Base-by-base conservation (phyloP, 352 stramenopile genomes). In the Phytophthora meadii region DNA sequence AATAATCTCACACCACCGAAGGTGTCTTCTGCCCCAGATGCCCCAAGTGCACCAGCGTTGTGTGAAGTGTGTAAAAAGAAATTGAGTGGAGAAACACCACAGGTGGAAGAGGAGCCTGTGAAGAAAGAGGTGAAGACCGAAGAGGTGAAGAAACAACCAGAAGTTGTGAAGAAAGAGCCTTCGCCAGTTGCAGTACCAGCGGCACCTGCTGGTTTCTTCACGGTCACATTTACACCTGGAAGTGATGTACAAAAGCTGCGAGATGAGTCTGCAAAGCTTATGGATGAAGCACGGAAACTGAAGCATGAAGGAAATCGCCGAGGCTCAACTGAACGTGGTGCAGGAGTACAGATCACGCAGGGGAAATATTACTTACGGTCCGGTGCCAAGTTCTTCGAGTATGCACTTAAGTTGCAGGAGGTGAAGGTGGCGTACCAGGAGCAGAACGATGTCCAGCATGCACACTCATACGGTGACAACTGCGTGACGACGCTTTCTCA, bases 251-350 rank as follows among this genome's bases (percentile, higher is more conserved):
- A 72, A 24, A 86, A 84, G 17, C 54, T 94, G 52, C 76, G 76
- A 14, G 60, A 65, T 17, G 76, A 89, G 25, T 85, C 76, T 12
- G 66, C 54, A 6, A 76, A 76, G 54, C 56, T 94, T 14, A 88
- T 88, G 56, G 75, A 90, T 4, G 77, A 93, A 58, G 86, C 86
- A 37, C 70, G 84, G 32, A 78, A 73, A 54, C 72, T 96, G 3
- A 96, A 96, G 57, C 88, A 96, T 62, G 83, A 93, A 62, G 88
- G 88, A 24, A 92, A 96, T 47, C 77, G 72, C 3, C 74, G 71
- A 12, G 87, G 87, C 10, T 36, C 65, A 17, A 72, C 69, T 0
- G 79, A 93, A 32, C 44, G 73, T 5, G 79, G 79, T 0, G 49
- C 57, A 11, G 55, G 58, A 44, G 83, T 74, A 0, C 77, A 92